phyloP scores from a whole-genome alignment of 768 basidiomycete species.

The Tulasnella calospora region DNA sequence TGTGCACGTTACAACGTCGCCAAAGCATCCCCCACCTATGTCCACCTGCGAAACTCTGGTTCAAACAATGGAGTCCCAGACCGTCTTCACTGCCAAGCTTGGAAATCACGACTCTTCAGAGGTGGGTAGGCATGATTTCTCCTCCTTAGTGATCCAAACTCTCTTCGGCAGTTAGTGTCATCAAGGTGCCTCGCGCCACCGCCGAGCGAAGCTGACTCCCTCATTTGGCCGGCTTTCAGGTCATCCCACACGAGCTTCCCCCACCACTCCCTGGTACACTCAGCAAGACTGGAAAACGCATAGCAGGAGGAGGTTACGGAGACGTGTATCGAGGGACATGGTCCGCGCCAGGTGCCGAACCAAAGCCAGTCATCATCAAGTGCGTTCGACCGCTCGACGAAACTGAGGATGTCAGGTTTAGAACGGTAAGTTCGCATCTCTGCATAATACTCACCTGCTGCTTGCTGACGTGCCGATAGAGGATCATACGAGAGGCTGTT shows the following conservation, averaged over 20 bases:
- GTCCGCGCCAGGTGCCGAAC: not conserved
- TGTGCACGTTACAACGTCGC: no score
- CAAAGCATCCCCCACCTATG: no score
- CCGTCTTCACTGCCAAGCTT: no score
- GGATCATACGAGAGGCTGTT: not conserved
- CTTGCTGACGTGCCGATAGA: not conserved
- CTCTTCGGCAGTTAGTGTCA: no score
- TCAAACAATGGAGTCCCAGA: no score
- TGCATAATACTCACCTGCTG: not conserved
- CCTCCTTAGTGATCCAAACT: no score
- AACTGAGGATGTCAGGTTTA: not conserved
- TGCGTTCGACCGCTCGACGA: not conserved
- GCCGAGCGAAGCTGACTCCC: not conserved
- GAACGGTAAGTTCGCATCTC: not conserved
- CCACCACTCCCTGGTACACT: not conserved
- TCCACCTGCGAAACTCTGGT: no score
- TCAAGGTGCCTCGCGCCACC: no score
- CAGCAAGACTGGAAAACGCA: not conserved
- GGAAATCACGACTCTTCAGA: no score
- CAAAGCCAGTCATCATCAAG: not conserved
- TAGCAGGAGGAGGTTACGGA: not conserved
- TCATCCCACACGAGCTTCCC: not conserved
- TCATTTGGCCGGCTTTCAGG: not conserved
- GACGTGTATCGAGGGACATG: not conserved
- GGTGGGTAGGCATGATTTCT: no score